Conservation (phyloP, 768 basidiomycete species). For the Peribolospora kevripleyi region DNA sequence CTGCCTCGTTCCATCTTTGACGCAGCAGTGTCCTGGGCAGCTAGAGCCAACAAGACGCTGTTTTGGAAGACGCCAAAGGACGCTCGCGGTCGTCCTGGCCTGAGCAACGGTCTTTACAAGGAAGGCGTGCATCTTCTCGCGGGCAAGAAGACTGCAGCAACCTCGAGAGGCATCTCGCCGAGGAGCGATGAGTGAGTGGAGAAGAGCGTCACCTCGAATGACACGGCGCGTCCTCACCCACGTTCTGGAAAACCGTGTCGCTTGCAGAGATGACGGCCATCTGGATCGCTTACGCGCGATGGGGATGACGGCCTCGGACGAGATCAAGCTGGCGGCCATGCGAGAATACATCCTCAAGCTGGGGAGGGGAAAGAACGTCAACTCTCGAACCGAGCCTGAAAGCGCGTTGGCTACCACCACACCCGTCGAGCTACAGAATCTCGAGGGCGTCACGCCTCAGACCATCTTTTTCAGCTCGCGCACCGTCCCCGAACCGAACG, state of each 20-base stretch:
- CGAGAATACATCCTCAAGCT: conserved; percentile 74
- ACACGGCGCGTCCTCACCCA: neutral
- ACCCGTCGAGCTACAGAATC: conserved; percentile 6
- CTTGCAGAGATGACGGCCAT: conserved; percentile 48
- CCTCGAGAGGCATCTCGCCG: no score
- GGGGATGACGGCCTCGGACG: conserved; percentile 60
- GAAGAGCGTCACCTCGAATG: conserved; percentile 24
- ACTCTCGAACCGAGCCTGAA: neutral
- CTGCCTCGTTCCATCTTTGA: conserved; percentile 53
- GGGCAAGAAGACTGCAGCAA: no score
- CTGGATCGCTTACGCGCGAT: conserved; percentile 57
- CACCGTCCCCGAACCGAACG: no score
- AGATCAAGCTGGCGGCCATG: conserved; percentile 66
- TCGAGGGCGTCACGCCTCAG: conserved; percentile 13
- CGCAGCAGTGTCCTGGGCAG: conserved; percentile 66
- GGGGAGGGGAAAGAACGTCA: conserved; percentile 17
- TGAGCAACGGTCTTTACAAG: no score
- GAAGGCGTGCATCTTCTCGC: no score
- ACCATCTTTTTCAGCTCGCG: conserved; percentile 14
- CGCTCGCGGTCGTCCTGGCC: no score
- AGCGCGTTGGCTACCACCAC: neutral
- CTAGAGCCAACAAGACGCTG: conserved; percentile 48
- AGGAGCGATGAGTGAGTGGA: no score
- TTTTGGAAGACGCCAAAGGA: conserved; percentile 40
- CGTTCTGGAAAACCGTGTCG: conserved; percentile 5